Conservation (phyloP, 331 rosid genomes). For the Dryas integrifolia region DNA sequence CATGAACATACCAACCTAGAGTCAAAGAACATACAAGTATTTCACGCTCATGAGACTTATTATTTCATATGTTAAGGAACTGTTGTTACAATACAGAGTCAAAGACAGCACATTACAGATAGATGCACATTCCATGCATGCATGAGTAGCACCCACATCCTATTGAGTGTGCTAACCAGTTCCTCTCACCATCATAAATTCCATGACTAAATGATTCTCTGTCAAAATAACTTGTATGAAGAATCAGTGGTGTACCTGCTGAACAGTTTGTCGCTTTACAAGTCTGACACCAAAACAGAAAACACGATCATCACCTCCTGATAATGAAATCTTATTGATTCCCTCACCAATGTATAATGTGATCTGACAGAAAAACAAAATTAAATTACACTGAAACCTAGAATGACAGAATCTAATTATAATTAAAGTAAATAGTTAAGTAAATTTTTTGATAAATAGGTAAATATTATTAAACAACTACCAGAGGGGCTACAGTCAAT, state of each 20-base stretch:
- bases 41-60: too few relatives aligned
- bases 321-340: conserved; percentile 67
- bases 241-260: conserved; percentile 57
- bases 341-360: conserved; percentile 65
- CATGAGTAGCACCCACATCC: neutral
- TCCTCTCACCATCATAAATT: neutral
- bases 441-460: neutral
- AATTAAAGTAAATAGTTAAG: neutral
- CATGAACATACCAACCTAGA: too few relatives aligned
- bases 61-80: too few relatives aligned
- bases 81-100: neutral
- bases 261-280: conserved; percentile 62
- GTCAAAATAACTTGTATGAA: neutral
- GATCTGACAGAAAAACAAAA: conserved; percentile 55
- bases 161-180: conserved; percentile 1
- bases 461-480: neutral
- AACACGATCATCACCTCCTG: conserved; percentile 78
- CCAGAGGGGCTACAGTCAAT: neutral
- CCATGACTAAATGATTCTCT: neutral
- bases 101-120: conserved; percentile 1
- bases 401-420: neutral
- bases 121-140: neutral
- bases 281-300: conserved; percentile 96
- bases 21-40: too few relatives aligned
- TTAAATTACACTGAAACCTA: conserved; percentile 13